These are phyloP conservation scores for Limtongia smithiae DNA, from an alignment of 805 yeast species.

Conservation along the genomic window DNA sequence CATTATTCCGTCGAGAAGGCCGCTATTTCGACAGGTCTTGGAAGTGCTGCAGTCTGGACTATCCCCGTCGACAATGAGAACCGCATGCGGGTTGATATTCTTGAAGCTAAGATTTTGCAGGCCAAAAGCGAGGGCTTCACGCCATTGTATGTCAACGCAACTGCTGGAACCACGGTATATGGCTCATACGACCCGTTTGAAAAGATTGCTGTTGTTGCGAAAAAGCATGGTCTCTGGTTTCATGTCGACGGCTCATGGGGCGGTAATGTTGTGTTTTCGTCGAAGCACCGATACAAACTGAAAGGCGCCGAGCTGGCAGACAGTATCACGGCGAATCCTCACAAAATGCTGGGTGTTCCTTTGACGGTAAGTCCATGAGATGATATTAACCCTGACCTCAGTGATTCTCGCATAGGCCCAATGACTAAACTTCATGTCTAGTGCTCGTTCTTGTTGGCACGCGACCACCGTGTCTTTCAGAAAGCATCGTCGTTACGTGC, in stretches of 20 bases:
- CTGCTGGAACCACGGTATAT: slow-evolving; percentile 86
- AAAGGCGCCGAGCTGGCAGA: slow-evolving; percentile 64
- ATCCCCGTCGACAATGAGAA: slow-evolving; percentile 58
- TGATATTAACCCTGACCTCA: too few relatives aligned
- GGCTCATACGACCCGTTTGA: slow-evolving; percentile 75
- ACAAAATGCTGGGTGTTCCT: slow-evolving; percentile 86
- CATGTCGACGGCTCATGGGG: slow-evolving; percentile 94
- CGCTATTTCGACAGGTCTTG: slow-evolving; percentile 72
- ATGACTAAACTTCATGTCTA: not conserved
- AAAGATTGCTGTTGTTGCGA: slow-evolving; percentile 53
- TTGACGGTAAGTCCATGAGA: slow-evolving; percentile 32
- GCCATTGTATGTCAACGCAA: slow-evolving; percentile 73
- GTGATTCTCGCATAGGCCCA: too few relatives aligned
- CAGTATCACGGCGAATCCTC: slow-evolving; percentile 79
- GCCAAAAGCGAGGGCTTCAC: slow-evolving; percentile 55
- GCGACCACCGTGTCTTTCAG: slow-evolving; percentile 62
- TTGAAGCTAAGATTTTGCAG: slow-evolving; percentile 46
- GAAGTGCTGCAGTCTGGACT: slow-evolving; percentile 58
- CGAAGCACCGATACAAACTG: slow-evolving; percentile 45
- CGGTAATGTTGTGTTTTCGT: slow-evolving; percentile 72
- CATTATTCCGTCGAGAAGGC: slow-evolving; percentile 73
- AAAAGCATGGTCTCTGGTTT: slow-evolving; percentile 60
- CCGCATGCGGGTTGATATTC: slow-evolving; percentile 48
- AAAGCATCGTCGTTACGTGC: slow-evolving; percentile 73
- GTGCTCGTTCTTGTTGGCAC: slow-evolving; percentile 68